Evolutionary conservation across 257 asterid species (phyloP).

Genomic region (Mentha longifolia): DNA sequence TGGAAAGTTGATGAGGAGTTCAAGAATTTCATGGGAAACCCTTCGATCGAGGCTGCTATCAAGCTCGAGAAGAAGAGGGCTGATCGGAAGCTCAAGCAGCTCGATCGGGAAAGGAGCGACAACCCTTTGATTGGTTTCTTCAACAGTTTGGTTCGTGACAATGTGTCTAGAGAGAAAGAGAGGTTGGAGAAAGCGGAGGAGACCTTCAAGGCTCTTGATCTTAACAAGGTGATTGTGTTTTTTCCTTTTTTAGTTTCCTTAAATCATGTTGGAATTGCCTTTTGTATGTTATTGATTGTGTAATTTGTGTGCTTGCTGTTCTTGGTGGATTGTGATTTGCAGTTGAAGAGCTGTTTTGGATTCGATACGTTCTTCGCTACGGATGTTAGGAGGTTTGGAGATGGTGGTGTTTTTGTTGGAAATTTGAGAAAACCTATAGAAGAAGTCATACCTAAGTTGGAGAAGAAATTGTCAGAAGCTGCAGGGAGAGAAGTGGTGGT

Average conservation of each 20-base stretch:
- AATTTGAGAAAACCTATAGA: conserved; percentile 83
- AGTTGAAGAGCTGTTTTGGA: conserved; percentile 89
- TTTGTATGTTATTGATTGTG: background rate
- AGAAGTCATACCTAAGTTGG: conserved; percentile 85
- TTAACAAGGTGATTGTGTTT: conserved; percentile 65
- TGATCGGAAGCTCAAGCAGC: conserved; percentile 80
- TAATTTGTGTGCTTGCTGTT: no score
- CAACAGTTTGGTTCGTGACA: conserved; percentile 61
- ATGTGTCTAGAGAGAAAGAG: conserved; percentile 69
- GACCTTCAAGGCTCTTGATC: conserved; percentile 89
- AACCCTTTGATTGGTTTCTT: conserved; percentile 65
- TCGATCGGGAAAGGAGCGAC: conserved; percentile 66
- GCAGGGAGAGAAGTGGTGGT: conserved; percentile 90
- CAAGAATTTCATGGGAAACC: conserved; percentile 95
- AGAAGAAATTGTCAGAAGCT: conserved; percentile 83
- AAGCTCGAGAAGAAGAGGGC: conserved; percentile 95
- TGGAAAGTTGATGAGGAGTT: conserved; percentile 91
- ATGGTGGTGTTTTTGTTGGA: conserved; percentile 89
- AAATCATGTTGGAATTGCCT: background rate
- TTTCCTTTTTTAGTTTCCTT: background rate
- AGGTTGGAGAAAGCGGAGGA: conserved; percentile 83
- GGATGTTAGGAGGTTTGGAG: conserved; percentile 92
- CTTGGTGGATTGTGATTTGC: conserved; percentile 30
- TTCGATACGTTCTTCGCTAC: conserved; percentile 85
- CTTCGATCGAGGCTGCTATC: conserved; percentile 94